Conservation (phyloP, 2,329 filamentous ascomycete species). For the Botryotinia narcissicola region DNA sequence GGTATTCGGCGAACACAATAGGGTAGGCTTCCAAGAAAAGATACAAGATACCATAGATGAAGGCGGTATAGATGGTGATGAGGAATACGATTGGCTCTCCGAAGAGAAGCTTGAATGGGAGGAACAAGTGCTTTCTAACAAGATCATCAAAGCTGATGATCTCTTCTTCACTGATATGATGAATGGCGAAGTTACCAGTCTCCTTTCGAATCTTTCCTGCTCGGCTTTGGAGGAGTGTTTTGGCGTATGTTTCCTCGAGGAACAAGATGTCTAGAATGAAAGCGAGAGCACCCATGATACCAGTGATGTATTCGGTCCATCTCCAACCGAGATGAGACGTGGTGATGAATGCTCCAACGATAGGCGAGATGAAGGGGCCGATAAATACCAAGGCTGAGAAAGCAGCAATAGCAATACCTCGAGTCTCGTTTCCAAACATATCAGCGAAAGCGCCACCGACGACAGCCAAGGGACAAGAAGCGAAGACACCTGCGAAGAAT, state of each 20-base stretch:
- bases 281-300: constrained; percentile 47
- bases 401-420: constrained; percentile 63
- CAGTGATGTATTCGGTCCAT: constrained; percentile 55
- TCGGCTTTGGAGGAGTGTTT: constrained; percentile 47
- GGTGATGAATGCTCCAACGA: constrained; percentile 41
- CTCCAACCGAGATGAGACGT: constrained; percentile 52
- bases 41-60: constrained; percentile 52
- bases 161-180: constrained; percentile 38
- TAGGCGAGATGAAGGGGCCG: constrained; percentile 39
- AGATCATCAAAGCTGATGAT: constrained; percentile 43
- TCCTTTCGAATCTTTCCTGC: constrained; percentile 47
- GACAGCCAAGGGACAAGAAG: constrained; percentile 49
- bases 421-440: constrained; percentile 56
- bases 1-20: constrained; percentile 44
- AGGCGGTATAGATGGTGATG: constrained; percentile 49
- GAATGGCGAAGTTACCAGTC: constrained; percentile 39
- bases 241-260: constrained; percentile 51
- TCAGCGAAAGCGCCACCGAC: constrained; percentile 61
- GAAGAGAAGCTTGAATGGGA: constrained; percentile 55
- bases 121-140: constrained; percentile 29
- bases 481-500: constrained; percentile 51
- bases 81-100: constrained; percentile 61
- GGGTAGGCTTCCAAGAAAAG: constrained; percentile 50
- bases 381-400: constrained; percentile 50
- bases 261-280: constrained; percentile 43